Evolutionary conservation across 139 green algal genomes (phyloP).

Genomic region (Chlamydomonas sphaeroides): DNA sequence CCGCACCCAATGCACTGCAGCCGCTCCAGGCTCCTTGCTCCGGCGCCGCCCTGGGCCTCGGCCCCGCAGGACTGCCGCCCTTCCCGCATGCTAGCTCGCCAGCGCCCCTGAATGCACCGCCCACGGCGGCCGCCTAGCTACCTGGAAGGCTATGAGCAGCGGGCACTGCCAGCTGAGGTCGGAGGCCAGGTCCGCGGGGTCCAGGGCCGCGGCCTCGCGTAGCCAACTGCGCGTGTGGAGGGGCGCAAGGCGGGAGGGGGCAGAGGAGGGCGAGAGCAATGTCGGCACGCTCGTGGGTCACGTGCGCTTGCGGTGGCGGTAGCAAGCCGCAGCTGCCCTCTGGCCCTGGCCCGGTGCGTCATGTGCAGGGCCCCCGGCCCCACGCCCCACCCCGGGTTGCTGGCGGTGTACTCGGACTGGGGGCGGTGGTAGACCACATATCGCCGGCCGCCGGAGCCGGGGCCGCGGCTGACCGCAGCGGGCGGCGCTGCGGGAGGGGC

Average conservation of each 20-base stretch:
- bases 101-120: too few species aligned
- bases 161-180: conserved; percentile 43
- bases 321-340: neutral
- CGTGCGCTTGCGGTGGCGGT: neutral
- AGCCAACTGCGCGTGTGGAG: conserved; percentile 4
- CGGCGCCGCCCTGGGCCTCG: too few species aligned
- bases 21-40: too few species aligned
- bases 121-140: neutral
- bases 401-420: neutral
- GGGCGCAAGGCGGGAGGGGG: neutral
- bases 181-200: neutral
- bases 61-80: too few species aligned
- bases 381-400: neutral
- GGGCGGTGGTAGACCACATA: conserved; percentile 15
- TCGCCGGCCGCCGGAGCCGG: neutral
- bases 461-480: too few species aligned
- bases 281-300: neutral
- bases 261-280: neutral
- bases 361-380: neutral
- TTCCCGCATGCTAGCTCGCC: neutral
- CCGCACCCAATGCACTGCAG: too few species aligned
- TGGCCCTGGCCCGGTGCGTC: neutral
- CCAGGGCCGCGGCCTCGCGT: neutral
- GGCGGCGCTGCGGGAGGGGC: neutral
- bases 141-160: conserved; percentile 24